A percentile compares a stretch with the other conserved stretches of the same genome.
These are phyloP conservation scores for Agaricus sinodeliciosus DNA, from an alignment of 768 basidiomycete species.

Conservation along the genomic window DNA sequence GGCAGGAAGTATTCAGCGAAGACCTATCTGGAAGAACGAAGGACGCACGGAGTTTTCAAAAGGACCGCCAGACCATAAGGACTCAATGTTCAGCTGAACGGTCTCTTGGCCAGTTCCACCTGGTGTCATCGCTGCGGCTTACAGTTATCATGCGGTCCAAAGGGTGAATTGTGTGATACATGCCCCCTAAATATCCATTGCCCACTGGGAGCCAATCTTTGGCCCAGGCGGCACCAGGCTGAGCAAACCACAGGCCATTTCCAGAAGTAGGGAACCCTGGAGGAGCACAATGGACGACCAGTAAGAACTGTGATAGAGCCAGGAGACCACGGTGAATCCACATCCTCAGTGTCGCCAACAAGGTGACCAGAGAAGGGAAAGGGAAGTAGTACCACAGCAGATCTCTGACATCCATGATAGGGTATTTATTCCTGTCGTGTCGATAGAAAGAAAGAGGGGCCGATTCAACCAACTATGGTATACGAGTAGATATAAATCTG, in stretches of 20 bases:
- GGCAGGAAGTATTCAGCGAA: not conserved
- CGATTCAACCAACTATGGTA: not conserved
- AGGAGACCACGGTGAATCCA: conserved; percentile 19
- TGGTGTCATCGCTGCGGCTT: conserved; percentile 49
- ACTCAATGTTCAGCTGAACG: conserved; percentile 69
- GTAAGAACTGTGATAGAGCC: conserved; percentile 17
- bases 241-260: conserved; percentile 70
- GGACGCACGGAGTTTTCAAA: conserved; percentile 55
- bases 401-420: conserved; percentile 1
- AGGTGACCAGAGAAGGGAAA: conserved; percentile 3
- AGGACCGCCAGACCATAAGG: conserved; percentile 71
- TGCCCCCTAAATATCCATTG: conserved; percentile 67
- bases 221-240: conserved; percentile 48
- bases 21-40: not conserved
- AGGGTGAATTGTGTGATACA: conserved; percentile 9
- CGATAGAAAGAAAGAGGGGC: conserved; percentile 1
- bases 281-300: conserved; percentile 17
- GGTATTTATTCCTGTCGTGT: not conserved
- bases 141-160: not conserved
- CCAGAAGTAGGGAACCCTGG: conserved; percentile 60
- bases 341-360: conserved; percentile 14
- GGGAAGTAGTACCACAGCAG: not conserved
- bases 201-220: conserved; percentile 63
- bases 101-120: conserved; percentile 56
- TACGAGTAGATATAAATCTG: not conserved